Evolutionary conservation across 148 eudicot genomes (phyloP), one percentile per base, ranked within the genome.

Genomic region (Chenopodium formosanum): DNA sequence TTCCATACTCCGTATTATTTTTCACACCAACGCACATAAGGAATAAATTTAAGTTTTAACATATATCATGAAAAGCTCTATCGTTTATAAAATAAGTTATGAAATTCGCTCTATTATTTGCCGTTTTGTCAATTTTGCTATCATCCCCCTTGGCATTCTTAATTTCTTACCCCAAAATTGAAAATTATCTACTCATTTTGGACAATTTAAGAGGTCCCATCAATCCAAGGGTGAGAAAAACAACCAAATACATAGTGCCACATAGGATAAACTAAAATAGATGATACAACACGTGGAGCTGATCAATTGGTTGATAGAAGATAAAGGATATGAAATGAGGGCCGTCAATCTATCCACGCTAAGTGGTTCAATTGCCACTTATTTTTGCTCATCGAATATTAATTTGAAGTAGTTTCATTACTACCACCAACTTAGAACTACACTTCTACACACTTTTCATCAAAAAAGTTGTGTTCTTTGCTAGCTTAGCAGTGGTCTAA

Each of bases 251-350:
- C 79, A 1, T n/a, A 9, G n/a, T 40, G 76, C 81, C 78, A 78
- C 46, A 40, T 83, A 79, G 50, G 82, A 79, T 20, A 34, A 66
- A 31, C 32, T 17, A 17, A 74, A 10, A 40, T 27, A 50, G 89
- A 87, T 90, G 76, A 77, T 4, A 79, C 56, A 79, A 79, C 97
- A 92, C 91, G 91, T 90, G 98, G 95, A 89, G 70, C 52, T 31
- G 70, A 66, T 1, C 82, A 81, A 70, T 90, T 96, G 98, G 98
- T 2, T 77, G 4, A 20, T 44, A 70, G 27, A 11, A 87, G 92
- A 92, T 93, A 82, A 85, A 84, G 19, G 76, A 85, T 85, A 83
- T 81, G 75, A 9, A 20, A 47, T 62, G 74, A 75, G 82, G 73
- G 80, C 83, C 78, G 86, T 83, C 80, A 65, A 84, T 85, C 79